A percentile compares a stretch with the other conserved stretches of the same genome.
Evolutionary conservation across 257 asterid species (phyloP).

Genomic region (Jaltomata sinuosa): DNA sequence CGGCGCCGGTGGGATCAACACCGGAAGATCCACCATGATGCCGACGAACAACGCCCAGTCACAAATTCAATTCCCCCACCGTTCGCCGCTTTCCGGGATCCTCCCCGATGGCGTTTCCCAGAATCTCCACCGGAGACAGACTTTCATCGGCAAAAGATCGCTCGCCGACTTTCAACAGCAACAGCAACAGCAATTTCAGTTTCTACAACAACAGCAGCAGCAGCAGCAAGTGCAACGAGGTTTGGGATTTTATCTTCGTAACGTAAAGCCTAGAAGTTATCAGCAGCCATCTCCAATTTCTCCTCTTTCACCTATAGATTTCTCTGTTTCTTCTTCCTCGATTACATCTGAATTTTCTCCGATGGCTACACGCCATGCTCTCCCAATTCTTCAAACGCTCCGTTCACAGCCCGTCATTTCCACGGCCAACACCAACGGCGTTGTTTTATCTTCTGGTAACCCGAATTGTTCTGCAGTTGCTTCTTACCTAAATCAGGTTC

Average conservation of each 20-base stretch:
- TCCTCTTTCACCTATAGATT: constrained; percentile 45
- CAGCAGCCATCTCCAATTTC: constrained; percentile 46
- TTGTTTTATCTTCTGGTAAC: neutral
- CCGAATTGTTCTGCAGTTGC: constrained; percentile 6
- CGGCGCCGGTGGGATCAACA: constrained; percentile 23
- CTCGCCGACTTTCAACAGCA: constrained; percentile 48
- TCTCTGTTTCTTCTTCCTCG: constrained; percentile 24
- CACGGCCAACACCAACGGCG: neutral
- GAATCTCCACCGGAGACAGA: constrained; percentile 35
- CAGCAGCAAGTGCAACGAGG: constrained; percentile 13
- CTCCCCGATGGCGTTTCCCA: constrained; percentile 33
- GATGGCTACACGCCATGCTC: neutral
- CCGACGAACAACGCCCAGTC: constrained; percentile 21
- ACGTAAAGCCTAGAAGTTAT: constrained; percentile 54
- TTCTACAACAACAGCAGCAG: constrained; percentile 30
- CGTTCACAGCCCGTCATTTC: neutral
- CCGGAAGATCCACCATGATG: constrained; percentile 23
- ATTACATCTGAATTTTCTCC: constrained; percentile 25
- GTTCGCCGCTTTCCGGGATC: constrained; percentile 49
- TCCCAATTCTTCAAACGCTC: neutral
- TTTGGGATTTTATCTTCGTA: constrained; percentile 47
- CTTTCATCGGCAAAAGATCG: constrained; percentile 53
- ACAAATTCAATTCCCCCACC: constrained; percentile 23
- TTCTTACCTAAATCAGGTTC: constrained; percentile 27
- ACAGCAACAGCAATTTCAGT: constrained; percentile 19